Conservation (phyloP, 176 grass and related monocot genomes). For the Tillandsia leiboldiana region DNA sequence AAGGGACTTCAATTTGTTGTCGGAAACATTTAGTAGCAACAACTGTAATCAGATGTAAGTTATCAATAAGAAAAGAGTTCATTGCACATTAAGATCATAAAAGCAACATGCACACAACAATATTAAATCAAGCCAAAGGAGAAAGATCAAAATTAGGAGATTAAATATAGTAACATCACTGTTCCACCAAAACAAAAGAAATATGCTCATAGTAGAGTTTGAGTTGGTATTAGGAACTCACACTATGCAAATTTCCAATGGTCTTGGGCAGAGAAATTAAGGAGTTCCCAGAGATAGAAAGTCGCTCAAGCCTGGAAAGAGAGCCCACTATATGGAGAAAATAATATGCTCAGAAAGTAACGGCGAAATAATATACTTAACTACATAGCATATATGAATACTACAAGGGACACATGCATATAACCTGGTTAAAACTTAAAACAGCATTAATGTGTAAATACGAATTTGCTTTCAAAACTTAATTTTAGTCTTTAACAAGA, state of each 20-base stretch:
- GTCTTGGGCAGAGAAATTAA: conserved; percentile 59
- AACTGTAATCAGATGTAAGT: conserved; percentile 47
- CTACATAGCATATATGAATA: neutral
- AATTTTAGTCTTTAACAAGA: neutral
- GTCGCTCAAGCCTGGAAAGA: conserved; percentile 66
- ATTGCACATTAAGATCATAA: neutral
- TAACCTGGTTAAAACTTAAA: neutral
- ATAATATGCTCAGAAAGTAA: conserved; percentile 23
- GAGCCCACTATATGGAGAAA: conserved; percentile 58
- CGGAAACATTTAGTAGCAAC: conserved; percentile 70
- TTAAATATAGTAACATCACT: neutral
- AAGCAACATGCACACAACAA: neutral
- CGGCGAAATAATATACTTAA: conserved; percentile 3
- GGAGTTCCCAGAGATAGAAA: conserved; percentile 72
- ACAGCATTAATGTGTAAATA: neutral
- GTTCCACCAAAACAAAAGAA: neutral
- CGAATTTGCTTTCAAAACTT: too few species aligned
- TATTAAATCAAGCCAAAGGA: neutral
- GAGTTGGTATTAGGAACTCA: conserved; percentile 32
- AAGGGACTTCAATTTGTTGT: conserved; percentile 75
- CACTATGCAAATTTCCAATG: conserved; percentile 70
- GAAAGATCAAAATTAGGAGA: neutral
- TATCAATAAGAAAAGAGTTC: neutral
- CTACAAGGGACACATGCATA: neutral
- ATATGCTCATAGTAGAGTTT: neutral